Base-by-base conservation (phyloP, 345 rosid genomes). In the Arabidopsis suecica region DNA sequence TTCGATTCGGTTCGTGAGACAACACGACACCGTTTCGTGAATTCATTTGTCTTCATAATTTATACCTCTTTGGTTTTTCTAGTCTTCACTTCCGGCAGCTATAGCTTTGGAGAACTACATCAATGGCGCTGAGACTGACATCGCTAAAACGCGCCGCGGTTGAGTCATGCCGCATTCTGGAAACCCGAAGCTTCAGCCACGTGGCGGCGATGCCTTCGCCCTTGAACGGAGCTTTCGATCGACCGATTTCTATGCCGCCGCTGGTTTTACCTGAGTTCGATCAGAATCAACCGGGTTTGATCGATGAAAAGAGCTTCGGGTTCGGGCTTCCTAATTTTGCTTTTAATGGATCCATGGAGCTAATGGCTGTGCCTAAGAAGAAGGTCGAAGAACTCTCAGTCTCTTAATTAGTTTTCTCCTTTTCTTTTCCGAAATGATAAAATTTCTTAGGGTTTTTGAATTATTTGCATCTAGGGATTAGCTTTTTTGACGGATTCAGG, bases 331-430 rank as follows among this genome's bases (percentile, higher is more conserved):
- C 88, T 1, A 71, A 65, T 76, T 91, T 83, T 68, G 62, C 73
- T 1, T 72, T 81, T 16, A 83, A 70, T 58, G 91, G 93, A 61
- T 76, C 87, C 68, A 83, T 93, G 94, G 98, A 93, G 68, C 88
- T 93, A 51, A 93, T 93, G 98, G 96, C 96, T 65, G 97, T 88
- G n/a, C 98, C 97, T 18, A 93, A 86, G 74, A 88, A 68, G 77
- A 93, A 85, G 91, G 98, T 75, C 37, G 7, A 18, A 1, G 4
- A 60, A 50, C 54, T 67, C 72, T 18, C 65, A 28, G 1, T 38
- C 73, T 22, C 47, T 68, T 75, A 12, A 49, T 38, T 59, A 13
- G 33, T 8, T 30, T 47, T 38, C 16, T 48, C 42, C 53, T 22
- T 53, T 57, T 2, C 34, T 47, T 16, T 74, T 36, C 9, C n/a